Evolutionary conservation across 192 early-diverging fungal species (phyloP).

Genomic region (Coemansia sp.): DNA sequence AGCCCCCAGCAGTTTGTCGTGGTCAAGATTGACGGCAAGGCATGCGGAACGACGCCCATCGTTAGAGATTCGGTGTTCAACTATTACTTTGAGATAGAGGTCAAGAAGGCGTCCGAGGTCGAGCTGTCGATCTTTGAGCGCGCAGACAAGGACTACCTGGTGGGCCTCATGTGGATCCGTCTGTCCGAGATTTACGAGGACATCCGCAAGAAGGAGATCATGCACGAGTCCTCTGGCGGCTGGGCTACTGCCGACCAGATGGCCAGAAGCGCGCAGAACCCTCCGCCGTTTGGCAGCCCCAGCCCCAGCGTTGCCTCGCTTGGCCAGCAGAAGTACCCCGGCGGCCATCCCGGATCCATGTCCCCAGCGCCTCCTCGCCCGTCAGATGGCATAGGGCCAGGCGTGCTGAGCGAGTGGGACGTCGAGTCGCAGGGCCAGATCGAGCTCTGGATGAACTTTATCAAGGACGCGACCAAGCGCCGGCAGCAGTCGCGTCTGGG

Average conservation of each 20-base stretch:
- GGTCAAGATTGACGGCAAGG: conserved; percentile 81
- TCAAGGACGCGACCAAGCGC: conserved; percentile 54
- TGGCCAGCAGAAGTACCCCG: neutral
- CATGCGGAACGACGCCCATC: conserved; percentile 69
- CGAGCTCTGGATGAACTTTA: conserved; percentile 80
- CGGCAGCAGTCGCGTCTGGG: conserved; percentile 58
- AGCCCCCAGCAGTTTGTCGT: conserved; percentile 68
- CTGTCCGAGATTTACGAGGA: conserved; percentile 91
- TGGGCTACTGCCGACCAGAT: conserved; percentile 53
- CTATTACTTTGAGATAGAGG: conserved; percentile 81
- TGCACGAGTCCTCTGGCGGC: conserved; percentile 57
- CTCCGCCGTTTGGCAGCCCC: conserved; percentile 9
- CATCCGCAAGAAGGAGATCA: conserved; percentile 66
- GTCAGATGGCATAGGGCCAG: conserved; percentile 13
- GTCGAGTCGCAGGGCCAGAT: conserved; percentile 93
- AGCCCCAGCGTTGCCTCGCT: conserved; percentile 13
- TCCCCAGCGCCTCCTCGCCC: neutral
- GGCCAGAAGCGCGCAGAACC: conserved; percentile 15
- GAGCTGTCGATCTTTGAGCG: conserved; percentile 91
- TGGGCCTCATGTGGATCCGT: conserved; percentile 91
- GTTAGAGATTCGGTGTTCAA: conserved; percentile 75
- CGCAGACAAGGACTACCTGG: conserved; percentile 64
- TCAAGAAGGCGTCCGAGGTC: conserved; percentile 88
- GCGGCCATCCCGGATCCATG: conserved; percentile 6
- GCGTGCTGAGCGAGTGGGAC: conserved; percentile 61